Evolutionary conservation across 1,284 basidiomycete species (phyloP), one percentile per base, ranked within the genome.

Genomic region (Sporisorium graminicola): DNA sequence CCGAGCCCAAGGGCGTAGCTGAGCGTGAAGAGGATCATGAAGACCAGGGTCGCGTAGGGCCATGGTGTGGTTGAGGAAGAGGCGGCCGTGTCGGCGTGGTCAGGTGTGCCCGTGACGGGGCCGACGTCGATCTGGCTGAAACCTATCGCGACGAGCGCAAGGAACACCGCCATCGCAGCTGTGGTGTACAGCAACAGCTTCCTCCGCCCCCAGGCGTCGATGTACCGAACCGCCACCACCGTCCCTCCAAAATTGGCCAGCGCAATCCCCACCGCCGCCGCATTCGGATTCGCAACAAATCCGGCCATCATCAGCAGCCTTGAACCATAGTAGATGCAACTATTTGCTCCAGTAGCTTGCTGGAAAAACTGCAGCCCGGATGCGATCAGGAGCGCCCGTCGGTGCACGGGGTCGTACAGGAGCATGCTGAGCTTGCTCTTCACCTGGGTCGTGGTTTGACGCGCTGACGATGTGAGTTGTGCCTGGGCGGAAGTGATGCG

Each of bases 231-330:
- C 18, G 80, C 78, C 2, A 79, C 29, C 5, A 65, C 61, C 4
- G 82, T 83, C 5, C 82, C 82, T 1, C 68, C 43, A 35, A 77
- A 79, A 64, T 83, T 83, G 52, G 80, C 77, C 0, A 82, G 31
- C 0, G 82, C 80, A 18, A 83, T 78, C 1, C 69, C 65, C 1
- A 81, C 60, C 5, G 80, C 79, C 13, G 79, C 77, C 12, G 69
- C 66, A 27, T 81, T 82, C 4, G 82, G 82, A 47, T 83, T 83
- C 13, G 65, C 54, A 4, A 57, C 56, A 50, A 83, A 83, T 4
- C 80, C 80, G 35, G 77, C 77, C 72, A 81, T 81, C 42, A 72
- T 61, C 29, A 83, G 59, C 22, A 83, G 56, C 3, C 75, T 69
- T 5, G 69, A 62, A 7, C 54, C 61, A 42, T 72, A 83, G 58